These are phyloP conservation scores for Arthrobotrys musiformis DNA, from an alignment of 2,329 filamentous ascomycete species.

Conservation along the genomic window DNA sequence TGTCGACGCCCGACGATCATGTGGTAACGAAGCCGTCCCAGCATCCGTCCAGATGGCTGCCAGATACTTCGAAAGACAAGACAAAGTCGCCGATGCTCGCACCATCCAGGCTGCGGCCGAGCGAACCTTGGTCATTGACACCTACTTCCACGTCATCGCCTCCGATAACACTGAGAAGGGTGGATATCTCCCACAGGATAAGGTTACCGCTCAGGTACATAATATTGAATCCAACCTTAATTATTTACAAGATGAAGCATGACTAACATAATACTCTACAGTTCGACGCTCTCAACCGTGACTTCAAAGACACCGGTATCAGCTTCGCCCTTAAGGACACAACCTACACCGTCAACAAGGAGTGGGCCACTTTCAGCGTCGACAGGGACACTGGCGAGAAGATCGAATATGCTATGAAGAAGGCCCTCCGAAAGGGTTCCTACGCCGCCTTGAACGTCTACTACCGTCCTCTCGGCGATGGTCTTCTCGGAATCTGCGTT, in stretches of 20 bases:
- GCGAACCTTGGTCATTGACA: conserved; percentile 57
- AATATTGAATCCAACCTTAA: neutral
- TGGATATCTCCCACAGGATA: conserved; percentile 59
- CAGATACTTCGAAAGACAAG: conserved; percentile 39
- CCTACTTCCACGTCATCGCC: conserved; percentile 62
- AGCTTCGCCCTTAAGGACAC: conserved; percentile 65
- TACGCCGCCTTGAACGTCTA: conserved; percentile 63
- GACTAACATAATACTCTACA: conserved; percentile 59
- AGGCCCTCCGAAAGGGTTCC: conserved; percentile 64
- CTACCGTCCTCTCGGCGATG: conserved; percentile 58
- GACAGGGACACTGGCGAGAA: conserved; percentile 60
- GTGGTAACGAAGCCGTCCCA: conserved; percentile 48
- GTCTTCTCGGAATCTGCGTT: conserved; percentile 48
- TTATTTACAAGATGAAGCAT: neutral
- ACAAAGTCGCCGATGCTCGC: conserved; percentile 45
- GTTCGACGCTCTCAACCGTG: conserved; percentile 65
- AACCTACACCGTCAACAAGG: conserved; percentile 66
- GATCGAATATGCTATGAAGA: conserved; percentile 65
- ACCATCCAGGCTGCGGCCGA: conserved; percentile 17
- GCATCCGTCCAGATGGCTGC: conserved; percentile 26
- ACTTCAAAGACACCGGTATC: conserved; percentile 65
- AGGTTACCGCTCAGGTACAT: conserved; percentile 59
- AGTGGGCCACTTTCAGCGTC: conserved; percentile 63
- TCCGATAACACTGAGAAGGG: conserved; percentile 54
- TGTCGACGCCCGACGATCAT: conserved; percentile 36